A percentile compares a stretch with the other conserved stretches of the same genome.
These are phyloP conservation scores for Periglandula ipomoeae DNA, from an alignment of 2,329 filamentous ascomycete genomes.

Conservation along the genomic window DNA sequence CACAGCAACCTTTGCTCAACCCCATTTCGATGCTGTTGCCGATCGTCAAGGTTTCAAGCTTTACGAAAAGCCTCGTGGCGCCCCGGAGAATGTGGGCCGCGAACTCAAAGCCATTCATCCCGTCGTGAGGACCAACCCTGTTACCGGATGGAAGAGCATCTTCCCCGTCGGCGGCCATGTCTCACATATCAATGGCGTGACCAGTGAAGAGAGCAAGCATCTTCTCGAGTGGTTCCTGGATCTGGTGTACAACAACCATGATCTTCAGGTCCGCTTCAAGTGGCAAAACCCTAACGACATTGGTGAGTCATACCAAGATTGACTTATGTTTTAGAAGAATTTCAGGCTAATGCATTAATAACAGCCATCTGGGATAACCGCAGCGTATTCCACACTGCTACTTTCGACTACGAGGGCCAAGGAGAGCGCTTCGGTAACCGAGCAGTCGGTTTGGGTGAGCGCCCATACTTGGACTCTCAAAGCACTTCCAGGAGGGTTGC, in stretches of 20 bases:
- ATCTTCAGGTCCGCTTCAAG: no score
- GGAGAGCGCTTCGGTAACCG: slow-evolving; percentile 40
- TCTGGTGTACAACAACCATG: no score
- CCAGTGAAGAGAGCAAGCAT: no score
- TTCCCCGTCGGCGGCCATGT: slow-evolving; percentile 44
- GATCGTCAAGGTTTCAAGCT: slow-evolving; percentile 33
- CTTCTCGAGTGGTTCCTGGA: slow-evolving; percentile 41
- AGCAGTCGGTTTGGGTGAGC: slow-evolving; percentile 44
- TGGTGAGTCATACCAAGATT: slow-evolving; percentile 14
- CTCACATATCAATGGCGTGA: no score
- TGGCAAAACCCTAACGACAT: slow-evolving; percentile 35
- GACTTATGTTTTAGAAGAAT: neutral
- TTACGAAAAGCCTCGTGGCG: slow-evolving; percentile 35
- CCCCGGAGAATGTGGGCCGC: slow-evolving; percentile 41
- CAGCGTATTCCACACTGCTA: slow-evolving; percentile 46
- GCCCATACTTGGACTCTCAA: slow-evolving; percentile 41
- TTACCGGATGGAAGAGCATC: slow-evolving; percentile 48
- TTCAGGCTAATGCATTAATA: neutral
- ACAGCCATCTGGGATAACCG: slow-evolving; percentile 50
- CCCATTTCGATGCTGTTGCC: slow-evolving; percentile 41
- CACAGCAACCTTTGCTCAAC: slow-evolving; percentile 31
- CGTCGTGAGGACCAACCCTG: slow-evolving; percentile 42
- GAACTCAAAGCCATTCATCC: slow-evolving; percentile 42
- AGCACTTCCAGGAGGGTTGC: slow-evolving; percentile 19
- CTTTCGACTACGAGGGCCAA: slow-evolving; percentile 38